Evolutionary conservation across 768 basidiomycete species (phyloP), one percentile per base, ranked within the genome.

Genomic region (Phaffia australis): DNA sequence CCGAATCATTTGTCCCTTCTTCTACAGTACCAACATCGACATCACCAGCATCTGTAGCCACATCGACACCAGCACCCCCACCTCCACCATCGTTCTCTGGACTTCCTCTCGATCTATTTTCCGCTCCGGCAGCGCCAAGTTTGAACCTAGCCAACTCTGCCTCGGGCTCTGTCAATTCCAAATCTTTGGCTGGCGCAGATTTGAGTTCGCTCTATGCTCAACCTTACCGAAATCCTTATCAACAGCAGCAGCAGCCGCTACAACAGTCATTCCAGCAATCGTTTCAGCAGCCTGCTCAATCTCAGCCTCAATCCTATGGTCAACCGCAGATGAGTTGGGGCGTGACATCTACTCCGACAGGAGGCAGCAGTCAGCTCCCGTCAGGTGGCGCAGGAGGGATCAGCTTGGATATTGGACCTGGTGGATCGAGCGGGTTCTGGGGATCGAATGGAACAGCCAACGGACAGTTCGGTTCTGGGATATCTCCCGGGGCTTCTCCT

Each of bases 51-150:
- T 54, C 68, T 21, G 56, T 70, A 0, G 60, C 27, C 19, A 27
- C 60, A 23, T n/a, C 23, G n/a, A 52, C 61, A 35, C 18, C 50
- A 6, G 35, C 15, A 56, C 60, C 25, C 29, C 52, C 7, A 29
- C 29, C 70, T 11, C 42, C 55, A n/a, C 58, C 64, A 30, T 65
- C 69, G n/a, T 69, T 67, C 18, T 64, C 71, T n/a, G 74, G 75
- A 19, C 71, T 76, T 7, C 74, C 76, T 7, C 70, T 76, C 52
- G 75, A 77, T 48, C 71, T 76, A 15, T 74, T 75, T 67, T 71
- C 72, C 14, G 64, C 73, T 8, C 68, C 74, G 19, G 67, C 70
- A 2, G 35, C 60, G 71, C 18, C 71, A 62, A 27, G 69, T 73
- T 16, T 50, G 60, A 19, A 48, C 35, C 1, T 63, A 61, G 21